phyloP scores from a whole-genome alignment of 108 stramenopile genomes.

The Skeletonema tropicum region DNA sequence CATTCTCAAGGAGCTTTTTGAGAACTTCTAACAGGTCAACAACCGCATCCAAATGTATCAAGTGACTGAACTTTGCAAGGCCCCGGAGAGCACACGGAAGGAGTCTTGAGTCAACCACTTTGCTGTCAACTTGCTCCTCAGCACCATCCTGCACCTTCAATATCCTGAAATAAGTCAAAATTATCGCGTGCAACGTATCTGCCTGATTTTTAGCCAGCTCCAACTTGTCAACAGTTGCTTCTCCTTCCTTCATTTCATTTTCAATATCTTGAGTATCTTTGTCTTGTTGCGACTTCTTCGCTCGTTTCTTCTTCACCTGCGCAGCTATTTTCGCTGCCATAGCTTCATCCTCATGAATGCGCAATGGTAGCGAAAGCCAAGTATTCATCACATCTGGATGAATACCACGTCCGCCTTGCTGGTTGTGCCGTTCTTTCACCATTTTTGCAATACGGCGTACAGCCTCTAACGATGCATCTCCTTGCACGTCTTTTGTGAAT shows the following conservation, averaged over 20 bases:
- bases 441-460: conserved; percentile 72
- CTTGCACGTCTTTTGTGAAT: conserved; percentile 75
- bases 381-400: conserved; percentile 71
- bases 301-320: conserved; percentile 67
- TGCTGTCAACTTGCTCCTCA: conserved; percentile 14
- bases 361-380: conserved; percentile 72
- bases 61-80: conserved; percentile 86
- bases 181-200: conserved; percentile 77
- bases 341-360: conserved; percentile 85
- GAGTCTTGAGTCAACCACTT: conserved; percentile 34
- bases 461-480: conserved; percentile 84
- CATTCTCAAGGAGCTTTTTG: conserved; percentile 66
- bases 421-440: conserved; percentile 59
- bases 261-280: conserved; percentile 77
- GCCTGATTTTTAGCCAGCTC: conserved; percentile 75
- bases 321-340: conserved; percentile 77
- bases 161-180: conserved; percentile 85
- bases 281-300: conserved; percentile 70
- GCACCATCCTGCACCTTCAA: conserved; percentile 60
- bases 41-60: conserved; percentile 76
- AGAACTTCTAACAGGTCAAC: conserved; percentile 79
- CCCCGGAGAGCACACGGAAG: conserved; percentile 82
- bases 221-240: conserved; percentile 79
- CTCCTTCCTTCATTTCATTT: conserved; percentile 78
- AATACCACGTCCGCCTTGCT: conserved; percentile 35